phyloP scores from a whole-genome alignment of 2,329 filamentous ascomycete genomes.

The Neurospora sp. region DNA sequence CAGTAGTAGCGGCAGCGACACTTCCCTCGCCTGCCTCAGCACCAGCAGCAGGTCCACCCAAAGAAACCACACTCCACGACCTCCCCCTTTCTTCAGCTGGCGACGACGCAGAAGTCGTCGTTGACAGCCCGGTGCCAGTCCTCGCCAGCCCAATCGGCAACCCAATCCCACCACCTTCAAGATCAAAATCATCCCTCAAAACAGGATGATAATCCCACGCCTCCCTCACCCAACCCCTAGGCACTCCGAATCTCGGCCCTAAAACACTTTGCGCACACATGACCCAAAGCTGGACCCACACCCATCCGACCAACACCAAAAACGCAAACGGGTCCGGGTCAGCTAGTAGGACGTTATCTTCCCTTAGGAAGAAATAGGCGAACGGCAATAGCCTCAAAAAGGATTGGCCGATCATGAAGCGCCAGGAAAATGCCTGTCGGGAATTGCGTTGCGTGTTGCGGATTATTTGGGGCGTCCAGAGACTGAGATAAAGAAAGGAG shows the following conservation, averaged over 20 bases:
- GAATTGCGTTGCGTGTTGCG: conserved; percentile 88
- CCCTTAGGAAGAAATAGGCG: conserved; percentile 71
- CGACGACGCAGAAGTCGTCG: conserved; percentile 19
- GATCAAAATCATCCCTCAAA: conserved; percentile 62
- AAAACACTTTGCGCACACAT: conserved; percentile 76
- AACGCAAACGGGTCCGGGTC: conserved; percentile 58
- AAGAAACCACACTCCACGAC: conserved; percentile 9
- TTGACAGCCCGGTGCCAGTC: neutral
- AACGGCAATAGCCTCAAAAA: conserved; percentile 68
- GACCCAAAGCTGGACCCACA: conserved; percentile 76
- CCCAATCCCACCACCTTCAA: conserved; percentile 55
- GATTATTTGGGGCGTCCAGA: conserved; percentile 87
- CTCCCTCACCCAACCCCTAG: conserved; percentile 54
- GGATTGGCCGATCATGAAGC: conserved; percentile 79
- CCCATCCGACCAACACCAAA: conserved; percentile 58
- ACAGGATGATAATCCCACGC: conserved; percentile 95
- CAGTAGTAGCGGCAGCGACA: neutral
- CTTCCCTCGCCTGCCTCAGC: neutral
- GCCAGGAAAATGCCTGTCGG: conserved; percentile 82
- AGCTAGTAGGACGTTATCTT: conserved; percentile 73
- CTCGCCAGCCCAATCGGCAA: conserved; percentile 61
- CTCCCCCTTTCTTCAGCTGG: conserved; percentile 6
- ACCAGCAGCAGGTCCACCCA: too few species aligned
- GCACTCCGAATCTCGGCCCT: conserved; percentile 79
- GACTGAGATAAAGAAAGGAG: conserved; percentile 68